Base-by-base conservation (phyloP, 306 rosid genomes). In the Begonia peltatifolia region DNA sequence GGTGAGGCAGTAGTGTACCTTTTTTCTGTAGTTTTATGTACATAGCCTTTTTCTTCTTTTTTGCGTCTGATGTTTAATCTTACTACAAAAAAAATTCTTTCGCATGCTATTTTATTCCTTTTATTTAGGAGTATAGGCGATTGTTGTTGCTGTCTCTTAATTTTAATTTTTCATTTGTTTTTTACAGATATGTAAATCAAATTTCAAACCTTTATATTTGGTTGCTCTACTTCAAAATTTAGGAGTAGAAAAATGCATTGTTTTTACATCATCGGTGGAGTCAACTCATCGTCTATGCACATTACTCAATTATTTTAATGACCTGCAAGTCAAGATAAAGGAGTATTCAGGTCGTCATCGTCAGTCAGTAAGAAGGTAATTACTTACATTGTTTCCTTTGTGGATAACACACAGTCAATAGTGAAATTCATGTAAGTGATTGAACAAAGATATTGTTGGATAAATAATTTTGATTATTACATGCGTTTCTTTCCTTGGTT, bases 231-330 rank as follows among this genome's bases (percentile, higher is more conserved):
- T 85, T 61, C 86, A 80, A 75, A 73, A 76, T 46, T 63, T 90
- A 38, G 94, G 69, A 69, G 79, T 64, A 36, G 95, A 85, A 66
- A 85, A 90, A 63, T 85, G 92, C 80, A 79, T 90, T 5, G 80
- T 85, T 73, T 90, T 90, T 54, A 85, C 97, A 30, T 73, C 82
- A 62, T 90, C 95, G 12, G 97, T 90, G 74, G 95, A 80, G 50
- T 78, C 95, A 15, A 83, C 97, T 54, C 95, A 76, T 58, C 87
- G 87, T 50, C 84, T 90, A 16, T 83, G 95, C 75, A 67, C 83
- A 38, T 75, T 90, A 58, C 65, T 90, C 15, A 78, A 80, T 69
- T 85, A 70, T 67, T 86, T 90, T 64, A 72, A 23, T 42, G 77
- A 74, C 62, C 67, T 78, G 50, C 70, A 75, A 64, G 69, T 89